Evolutionary conservation across 176 grass and related monocot genomes (phyloP), one percentile per base, ranked within the genome.

Genomic region (Alopecurus myosuroides): DNA sequence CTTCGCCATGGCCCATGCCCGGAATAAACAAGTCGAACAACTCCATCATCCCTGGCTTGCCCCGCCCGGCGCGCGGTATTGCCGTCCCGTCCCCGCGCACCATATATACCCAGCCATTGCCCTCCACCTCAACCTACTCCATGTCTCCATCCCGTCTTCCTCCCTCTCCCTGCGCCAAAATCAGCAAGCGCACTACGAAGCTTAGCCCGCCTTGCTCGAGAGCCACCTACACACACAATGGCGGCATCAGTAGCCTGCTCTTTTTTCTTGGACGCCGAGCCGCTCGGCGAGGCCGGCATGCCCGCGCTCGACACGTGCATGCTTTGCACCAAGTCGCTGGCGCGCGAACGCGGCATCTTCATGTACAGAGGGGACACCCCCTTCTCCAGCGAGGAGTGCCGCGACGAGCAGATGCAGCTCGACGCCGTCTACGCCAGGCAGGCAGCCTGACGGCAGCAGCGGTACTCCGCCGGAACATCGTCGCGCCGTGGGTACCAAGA

Each of bases 381-480:
- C 18, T 93, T 83, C 88, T 95, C 90, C 84, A 95, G 90, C 84
- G 84, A 93, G 85, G 86, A 93, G 22, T 95, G 94, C 66, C 82
- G 91, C 10, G 13, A 85, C 60, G 85, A 93, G 77, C 88, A 90
- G 88, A 93, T 93, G 77, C 88, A 90, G 42, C 78, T 88, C 72
- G 88, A 93, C 66, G 67, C 55, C 34, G n/a, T 78, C 30, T 77
- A 20, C 9, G 73, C 9, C 51, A 62, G 74, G 86, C 73, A 51
- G 4, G 23, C 75, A 3, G 14, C 75, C 0, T 9, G 64, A 64
- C 57, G 48, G 46, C 7, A 3, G 73, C 79, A 67, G 46, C 57
- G 26, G 56, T 29, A 56, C 55, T 28, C 63, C 0, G 20, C 49
- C 1, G 9, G 18, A 2, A n/a, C 82, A 12, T 69, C 39, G 1